phyloP scores from a whole-genome alignment of 163 green algal species.

The Scenedesmus sp. region DNA sequence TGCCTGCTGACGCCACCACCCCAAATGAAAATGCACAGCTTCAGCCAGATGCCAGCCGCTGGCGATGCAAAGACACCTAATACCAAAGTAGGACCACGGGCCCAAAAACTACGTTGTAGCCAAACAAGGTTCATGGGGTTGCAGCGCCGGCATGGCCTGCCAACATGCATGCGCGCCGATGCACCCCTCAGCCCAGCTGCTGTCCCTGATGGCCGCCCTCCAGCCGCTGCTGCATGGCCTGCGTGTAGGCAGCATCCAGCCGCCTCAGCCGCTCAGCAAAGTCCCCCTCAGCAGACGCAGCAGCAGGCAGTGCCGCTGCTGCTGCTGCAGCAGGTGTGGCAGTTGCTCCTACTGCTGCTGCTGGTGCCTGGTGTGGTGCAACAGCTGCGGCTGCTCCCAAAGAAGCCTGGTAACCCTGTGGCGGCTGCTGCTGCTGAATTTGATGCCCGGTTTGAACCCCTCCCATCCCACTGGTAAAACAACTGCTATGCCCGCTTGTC shows the following conservation, averaged over 20 bases:
- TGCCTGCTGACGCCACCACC: too few relatives aligned
- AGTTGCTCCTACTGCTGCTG: not conserved
- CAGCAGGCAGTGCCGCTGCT: not conserved
- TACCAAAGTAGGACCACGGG: too few relatives aligned
- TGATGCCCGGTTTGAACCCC: not conserved
- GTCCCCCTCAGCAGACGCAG: not conserved
- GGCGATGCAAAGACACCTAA: too few relatives aligned
- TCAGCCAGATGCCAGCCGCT: too few relatives aligned
- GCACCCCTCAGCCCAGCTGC: not conserved
- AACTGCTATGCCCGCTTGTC: not conserved
- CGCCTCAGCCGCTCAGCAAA: constrained; percentile 24
- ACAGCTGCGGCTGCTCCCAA: not conserved
- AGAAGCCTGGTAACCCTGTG: not conserved
- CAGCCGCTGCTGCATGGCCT: constrained; percentile 13
- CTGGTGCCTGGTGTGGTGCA: too few relatives aligned
- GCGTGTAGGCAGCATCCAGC: constrained; percentile 11
- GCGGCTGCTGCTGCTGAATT: too few relatives aligned
- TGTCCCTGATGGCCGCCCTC: not conserved
- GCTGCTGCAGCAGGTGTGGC: not conserved
- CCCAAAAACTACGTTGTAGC: too few relatives aligned
- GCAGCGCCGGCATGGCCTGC: not conserved
- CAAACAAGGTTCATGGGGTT: not conserved
- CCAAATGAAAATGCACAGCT: too few relatives aligned
- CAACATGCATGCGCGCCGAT: too few relatives aligned
- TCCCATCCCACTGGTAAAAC: not conserved